Base-by-base conservation (phyloP, 2,329 filamentous ascomycete species). In the Grosmannia huntii region DNA sequence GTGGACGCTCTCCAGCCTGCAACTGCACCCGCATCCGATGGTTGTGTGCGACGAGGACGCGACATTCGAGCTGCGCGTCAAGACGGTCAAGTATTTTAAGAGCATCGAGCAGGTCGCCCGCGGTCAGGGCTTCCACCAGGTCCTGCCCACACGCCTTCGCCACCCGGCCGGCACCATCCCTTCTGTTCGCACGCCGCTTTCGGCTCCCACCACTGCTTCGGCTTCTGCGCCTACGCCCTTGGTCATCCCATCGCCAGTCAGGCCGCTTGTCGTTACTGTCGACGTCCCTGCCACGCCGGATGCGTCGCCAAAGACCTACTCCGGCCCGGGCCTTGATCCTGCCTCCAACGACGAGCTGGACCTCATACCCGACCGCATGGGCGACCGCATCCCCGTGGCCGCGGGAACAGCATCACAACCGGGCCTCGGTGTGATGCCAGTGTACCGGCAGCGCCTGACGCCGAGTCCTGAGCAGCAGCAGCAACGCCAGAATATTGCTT, bases 1-100 rank as follows among this genome's bases (percentile, higher is more conserved):
- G 84, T 90, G 86, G 85, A 90, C 87, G 0, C 76, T 90, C 2
- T 89, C 85, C 0, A 81, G 81, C 57, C 73, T 90, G 61, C 87
- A 90, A 69, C 71, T 89, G 65, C 87, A 90, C 68, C 83, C 81
- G 1, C 83, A 87, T 64, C 83, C 85, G 55, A 79, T 90, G 74
- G 81, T 90, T 55, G 85, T 89, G 19, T 86, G 85, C 57, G 87
- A 90, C 66, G 85, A 89, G 63, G 86, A 89, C 64, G 82, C 83
- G 7, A 85, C 82, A 0, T 69, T 83, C 28, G 82, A 85, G 67
- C 69, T 85, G 61, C 79, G 80, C 64, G 82, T 85, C 53, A 85
- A 85, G 72, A 85, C 82, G 0, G 83, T 85, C 61, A 80, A 79
- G 68, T 83, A 83, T 64, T 84, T 83, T 68, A 82, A 83, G 66